Conservation (phyloP, 371 early-diverging fungal genomes). For the Capniomyces stellatus region DNA sequence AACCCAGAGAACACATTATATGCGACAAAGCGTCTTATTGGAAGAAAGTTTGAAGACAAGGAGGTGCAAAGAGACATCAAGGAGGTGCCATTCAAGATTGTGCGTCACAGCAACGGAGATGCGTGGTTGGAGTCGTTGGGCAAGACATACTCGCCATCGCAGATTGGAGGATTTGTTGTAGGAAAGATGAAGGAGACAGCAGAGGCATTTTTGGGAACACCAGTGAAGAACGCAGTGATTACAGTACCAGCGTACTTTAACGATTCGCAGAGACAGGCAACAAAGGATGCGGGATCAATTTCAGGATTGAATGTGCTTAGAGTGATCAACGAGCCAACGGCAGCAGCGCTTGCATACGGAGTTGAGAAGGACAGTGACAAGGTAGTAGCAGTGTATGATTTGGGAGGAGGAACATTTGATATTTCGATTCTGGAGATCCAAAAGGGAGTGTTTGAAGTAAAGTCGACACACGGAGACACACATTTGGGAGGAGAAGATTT, state of each 20-base stretch:
- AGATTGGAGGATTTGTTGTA: conserved; percentile 87
- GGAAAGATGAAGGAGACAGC: conserved; percentile 92
- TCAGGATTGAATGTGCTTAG: conserved; percentile 93
- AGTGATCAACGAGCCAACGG: conserved; percentile 99
- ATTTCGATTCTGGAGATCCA: conserved; percentile 95
- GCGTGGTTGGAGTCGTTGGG: conserved; percentile 91
- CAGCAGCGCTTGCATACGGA: conserved; percentile 97
- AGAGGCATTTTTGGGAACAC: conserved; percentile 68
- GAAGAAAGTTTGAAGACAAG: conserved; percentile 74
- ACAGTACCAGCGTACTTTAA: conserved; percentile 80
- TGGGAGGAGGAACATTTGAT: conserved; percentile 99
- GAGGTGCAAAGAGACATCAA: conserved; percentile 72
- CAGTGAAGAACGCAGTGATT: conserved; percentile 80
- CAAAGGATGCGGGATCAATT: conserved; percentile 95
- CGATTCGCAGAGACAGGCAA: conserved; percentile 97
- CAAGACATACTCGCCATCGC: conserved; percentile 88
- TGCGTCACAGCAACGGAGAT: conserved; percentile 83
- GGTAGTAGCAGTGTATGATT: conserved; percentile 95
- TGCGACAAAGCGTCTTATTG: conserved; percentile 93
- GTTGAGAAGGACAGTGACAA: conserved; percentile 87
- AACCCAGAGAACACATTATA: conserved; percentile 90
- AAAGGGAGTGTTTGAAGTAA: conserved; percentile 96
- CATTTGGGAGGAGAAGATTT: conserved; percentile 99
- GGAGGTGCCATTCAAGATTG: conserved; percentile 79
- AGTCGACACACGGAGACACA: conserved; percentile 92